Percentiles rank a stretch among this genome's conserved stretches.
Conservation (phyloP, 139 green algal genomes). For the Picochlorum sp. region DNA sequence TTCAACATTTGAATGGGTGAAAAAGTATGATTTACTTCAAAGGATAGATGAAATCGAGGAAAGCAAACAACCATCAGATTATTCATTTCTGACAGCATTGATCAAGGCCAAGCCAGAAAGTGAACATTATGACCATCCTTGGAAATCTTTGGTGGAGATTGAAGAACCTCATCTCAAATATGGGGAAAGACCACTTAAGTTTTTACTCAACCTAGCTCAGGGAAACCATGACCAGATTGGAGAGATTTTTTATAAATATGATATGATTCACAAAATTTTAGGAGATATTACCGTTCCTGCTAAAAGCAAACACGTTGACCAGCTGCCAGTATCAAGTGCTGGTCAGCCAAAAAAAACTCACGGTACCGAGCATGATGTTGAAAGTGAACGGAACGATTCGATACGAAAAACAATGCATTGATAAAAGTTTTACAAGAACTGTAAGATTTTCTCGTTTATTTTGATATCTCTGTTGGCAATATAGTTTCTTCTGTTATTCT, state of each 20-base stretch:
- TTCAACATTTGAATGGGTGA: neutral
- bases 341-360: no score
- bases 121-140: neutral
- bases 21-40: constrained; percentile 1
- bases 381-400: neutral
- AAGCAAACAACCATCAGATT: neutral
- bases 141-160: neutral
- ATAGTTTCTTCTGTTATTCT: constrained; percentile 11
- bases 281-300: no score
- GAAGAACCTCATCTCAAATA: neutral
- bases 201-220: no score
- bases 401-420: neutral
- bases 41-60: no score
- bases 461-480: constrained; percentile 2
- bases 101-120: neutral
- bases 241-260: constrained; percentile 1
- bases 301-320: no score
- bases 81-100: neutral
- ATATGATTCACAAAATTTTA: neutral
- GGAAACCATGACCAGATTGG: no score
- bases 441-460: no score
- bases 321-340: no score
- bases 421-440: no score
- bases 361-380: no score
- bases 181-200: no score